Evolutionary conservation across 768 basidiomycete species (phyloP), one percentile per base, ranked within the genome.

Genomic region (Melanogaster broomeanus): DNA sequence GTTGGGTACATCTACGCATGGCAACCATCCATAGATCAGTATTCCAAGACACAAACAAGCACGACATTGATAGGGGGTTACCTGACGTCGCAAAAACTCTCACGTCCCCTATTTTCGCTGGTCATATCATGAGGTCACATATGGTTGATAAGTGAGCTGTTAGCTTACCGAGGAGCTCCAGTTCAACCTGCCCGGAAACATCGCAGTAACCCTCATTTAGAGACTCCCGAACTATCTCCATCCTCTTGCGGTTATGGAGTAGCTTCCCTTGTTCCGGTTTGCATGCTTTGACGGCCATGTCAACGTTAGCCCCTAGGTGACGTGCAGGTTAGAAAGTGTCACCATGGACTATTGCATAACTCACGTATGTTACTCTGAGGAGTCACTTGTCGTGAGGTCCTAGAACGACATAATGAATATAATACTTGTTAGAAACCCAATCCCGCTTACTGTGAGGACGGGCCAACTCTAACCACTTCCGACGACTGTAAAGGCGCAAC

Each of bases 131-230:
- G 24, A 53, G 22, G 40, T 41, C 43, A 16, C 42, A 13, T 51
- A 2, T 42, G 34, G 16, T 22, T 21, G 40, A 8, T 31, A n/a
- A 28, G 27, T 10, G 19, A 24, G 24, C 40, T 15, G 11, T 13
- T 30, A 37, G 59, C 78, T 41, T 55, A 83, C 88, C 90, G n/a
- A 85, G 73, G 37, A 78, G 66, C 28, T 72, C 76, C 47, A 93
- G 68, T 61, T 90, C 81, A 16, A 74, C 74, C 39, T 78, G 73
- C 2, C 87, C 89, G 44, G 84, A 85, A 12, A 85, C 69, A 66
- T 93, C 91, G 56, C 91, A 93, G 61, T 93, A 93, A 3, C 88
- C 86, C 55, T 90, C 88, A 55, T 89, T 76, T n/a, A 88, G 61
- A 8, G 83, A 83, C 62, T 91, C 90, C 57, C 81, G 86, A 28